Evolutionary conservation across 805 yeast genomes (phyloP).

Genomic region (Metschnikowia proteae): DNA sequence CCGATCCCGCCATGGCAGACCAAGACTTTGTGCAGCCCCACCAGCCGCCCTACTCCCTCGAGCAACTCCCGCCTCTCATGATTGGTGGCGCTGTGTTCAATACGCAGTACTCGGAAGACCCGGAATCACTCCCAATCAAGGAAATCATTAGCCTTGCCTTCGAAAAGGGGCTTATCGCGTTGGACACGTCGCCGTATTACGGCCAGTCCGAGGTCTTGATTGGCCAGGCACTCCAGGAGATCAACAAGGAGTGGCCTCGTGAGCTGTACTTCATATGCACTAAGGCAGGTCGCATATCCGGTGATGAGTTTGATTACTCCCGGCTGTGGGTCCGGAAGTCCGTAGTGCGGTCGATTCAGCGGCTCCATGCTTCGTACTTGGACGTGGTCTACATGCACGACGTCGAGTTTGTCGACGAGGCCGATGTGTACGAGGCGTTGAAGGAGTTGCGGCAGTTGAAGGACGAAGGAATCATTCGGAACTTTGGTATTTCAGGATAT

Average conservation of each 20-base stretch:
- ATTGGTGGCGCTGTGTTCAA: constrained; percentile 91
- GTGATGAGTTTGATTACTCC: constrained; percentile 73
- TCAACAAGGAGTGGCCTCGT: constrained; percentile 42
- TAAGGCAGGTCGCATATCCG: constrained; percentile 74
- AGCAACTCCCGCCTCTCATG: constrained; percentile 53
- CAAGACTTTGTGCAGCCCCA: constrained; percentile 8
- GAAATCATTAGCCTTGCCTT: constrained; percentile 61
- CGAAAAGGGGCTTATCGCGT: constrained; percentile 62
- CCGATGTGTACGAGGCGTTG: constrained; percentile 59
- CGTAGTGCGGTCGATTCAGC: constrained; percentile 59
- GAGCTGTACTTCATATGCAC: constrained; percentile 70
- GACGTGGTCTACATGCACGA: constrained; percentile 88
- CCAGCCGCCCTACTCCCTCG: constrained; percentile 21
- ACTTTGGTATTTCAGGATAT: constrained; percentile 83
- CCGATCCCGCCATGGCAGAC: constrained; percentile 6
- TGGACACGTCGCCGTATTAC: constrained; percentile 92
- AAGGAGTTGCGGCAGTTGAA: constrained; percentile 56
- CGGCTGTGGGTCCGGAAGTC: constrained; percentile 57
- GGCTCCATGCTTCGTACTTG: constrained; percentile 65
- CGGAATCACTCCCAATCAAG: constrained; percentile 53
- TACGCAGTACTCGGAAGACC: constrained; percentile 71
- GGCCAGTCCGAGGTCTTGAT: constrained; percentile 79
- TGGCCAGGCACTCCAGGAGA: constrained; percentile 55
- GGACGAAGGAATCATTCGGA: constrained; percentile 54
- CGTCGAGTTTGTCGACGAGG: constrained; percentile 68